Evolutionary conservation across 306 rosid genomes (phyloP), one percentile per base, ranked within the genome.

Genomic region (Trifolium dubium): DNA sequence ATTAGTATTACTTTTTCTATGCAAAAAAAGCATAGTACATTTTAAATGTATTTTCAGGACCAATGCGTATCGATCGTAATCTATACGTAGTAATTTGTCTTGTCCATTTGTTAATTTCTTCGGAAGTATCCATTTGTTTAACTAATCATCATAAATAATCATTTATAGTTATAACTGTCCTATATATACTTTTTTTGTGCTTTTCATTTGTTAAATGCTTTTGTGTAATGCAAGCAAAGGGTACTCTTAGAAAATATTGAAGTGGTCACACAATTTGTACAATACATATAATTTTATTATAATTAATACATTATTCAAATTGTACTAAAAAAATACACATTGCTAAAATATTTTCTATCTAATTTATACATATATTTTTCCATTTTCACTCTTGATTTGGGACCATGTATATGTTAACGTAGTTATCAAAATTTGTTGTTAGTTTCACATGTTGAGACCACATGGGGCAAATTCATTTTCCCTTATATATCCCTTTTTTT

Each of bases 331-430:
- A 32, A 32, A 32, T 32, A 32, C 5, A 32, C 5, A 4, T 0
- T 32, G 5, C 5, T 32, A 0, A 32, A 32, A 4, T 32, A 34
- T 34, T 34, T 34, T 34, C 39, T 34, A 35, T 35, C 7, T 35
- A 35, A 6, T 35, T 35, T 35, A n/a, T n/a, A n/a, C 2, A 5
- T 0, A 0, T 6, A 4, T 32, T 32, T 6, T 60, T 30, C 5
- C 10, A n/a, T 60, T 60, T 60, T 31, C 41, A 60, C 41, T 60
- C 14, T 60, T 60, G 19, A 30, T 60, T 60, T 60, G 40, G 65
- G 41, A 60, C 32, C 5, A 34, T 18, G 31, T 60, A 60, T 60
- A 13, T 30, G 65, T 60, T 60, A 60, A 0, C n/a, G 19, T 60
- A 60, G 40, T 60, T 60, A 60, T 60, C 65, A 60, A 60, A 53